phyloP scores from a whole-genome alignment of 305 asterid genomes.

The Fraxinus paxiana region DNA sequence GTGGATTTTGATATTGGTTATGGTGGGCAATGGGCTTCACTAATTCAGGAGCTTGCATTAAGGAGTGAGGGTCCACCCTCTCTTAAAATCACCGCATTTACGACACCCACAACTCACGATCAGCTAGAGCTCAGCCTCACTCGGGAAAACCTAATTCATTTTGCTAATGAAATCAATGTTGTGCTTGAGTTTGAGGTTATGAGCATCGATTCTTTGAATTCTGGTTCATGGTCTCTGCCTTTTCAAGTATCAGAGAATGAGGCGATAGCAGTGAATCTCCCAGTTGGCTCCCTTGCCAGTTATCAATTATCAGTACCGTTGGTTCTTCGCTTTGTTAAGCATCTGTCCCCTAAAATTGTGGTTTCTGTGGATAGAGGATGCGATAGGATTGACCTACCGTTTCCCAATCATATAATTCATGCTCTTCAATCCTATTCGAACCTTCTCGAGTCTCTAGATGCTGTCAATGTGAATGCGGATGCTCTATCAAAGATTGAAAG shows the following conservation, averaged over 20 bases:
- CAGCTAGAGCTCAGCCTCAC: constrained; percentile 43
- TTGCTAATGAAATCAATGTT: constrained; percentile 43
- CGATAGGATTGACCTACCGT: constrained; percentile 43
- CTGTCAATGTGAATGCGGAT: constrained; percentile 32
- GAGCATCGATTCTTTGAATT: constrained; percentile 36
- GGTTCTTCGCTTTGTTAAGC: constrained; percentile 45
- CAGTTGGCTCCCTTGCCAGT: constrained; percentile 30
- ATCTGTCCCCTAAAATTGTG: constrained; percentile 43
- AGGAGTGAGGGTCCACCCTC: constrained; percentile 23
- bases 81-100: constrained; percentile 46
- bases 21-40: constrained; percentile 63
- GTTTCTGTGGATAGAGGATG: constrained; percentile 48
- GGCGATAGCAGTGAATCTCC: constrained; percentile 48
- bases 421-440: constrained; percentile 38
- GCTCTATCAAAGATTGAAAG: constrained; percentile 43
- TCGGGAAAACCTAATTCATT: constrained; percentile 46
- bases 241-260: constrained; percentile 25
- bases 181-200: constrained; percentile 38
- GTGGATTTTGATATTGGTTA: constrained; percentile 59
- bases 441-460: constrained; percentile 54
- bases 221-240: constrained; percentile 28
- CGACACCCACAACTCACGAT: constrained; percentile 37
- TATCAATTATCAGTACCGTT: constrained; percentile 30
- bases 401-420: constrained; percentile 40
- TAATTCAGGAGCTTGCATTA: constrained; percentile 54